Percentiles rank a stretch among this genome's conserved stretches.
These are phyloP conservation scores for Ophiostoma sp. DNA, from an alignment of 2,329 filamentous ascomycete genomes.

Conservation along the genomic window DNA sequence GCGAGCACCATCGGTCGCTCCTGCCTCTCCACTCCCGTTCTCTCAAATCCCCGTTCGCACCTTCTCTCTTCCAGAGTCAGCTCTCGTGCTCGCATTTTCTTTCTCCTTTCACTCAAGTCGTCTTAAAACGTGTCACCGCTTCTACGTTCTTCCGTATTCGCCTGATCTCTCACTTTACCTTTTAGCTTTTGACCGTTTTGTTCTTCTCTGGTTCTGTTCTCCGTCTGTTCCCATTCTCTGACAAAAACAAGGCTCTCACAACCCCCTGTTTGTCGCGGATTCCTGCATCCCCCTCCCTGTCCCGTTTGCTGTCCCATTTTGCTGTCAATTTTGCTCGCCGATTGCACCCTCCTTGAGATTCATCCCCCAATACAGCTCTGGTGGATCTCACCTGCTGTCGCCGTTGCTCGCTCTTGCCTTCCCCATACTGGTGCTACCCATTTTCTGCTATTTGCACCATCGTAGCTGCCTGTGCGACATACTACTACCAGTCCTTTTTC, in stretches of 20 bases:
- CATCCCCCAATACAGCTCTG: slow-evolving; percentile 10
- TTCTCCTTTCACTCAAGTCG: neutral
- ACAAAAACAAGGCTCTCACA: slow-evolving; percentile 12
- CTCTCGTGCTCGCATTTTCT: neutral
- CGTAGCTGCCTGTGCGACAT: neutral
- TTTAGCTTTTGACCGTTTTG: neutral
- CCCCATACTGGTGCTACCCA: neutral
- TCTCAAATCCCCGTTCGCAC: neutral
- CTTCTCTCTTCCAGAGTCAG: slow-evolving; percentile 2
- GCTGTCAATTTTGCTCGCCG: slow-evolving; percentile 1
- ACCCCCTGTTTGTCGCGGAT: slow-evolving; percentile 25
- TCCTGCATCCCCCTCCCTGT: slow-evolving; percentile 9
- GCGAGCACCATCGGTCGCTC: slow-evolving; percentile 6
- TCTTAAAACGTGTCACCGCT: neutral
- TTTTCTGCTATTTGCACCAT: slow-evolving; percentile 7
- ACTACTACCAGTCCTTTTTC: neutral
- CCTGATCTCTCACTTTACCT: neutral
- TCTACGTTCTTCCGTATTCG: slow-evolving; percentile 15
- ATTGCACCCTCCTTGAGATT: neutral
- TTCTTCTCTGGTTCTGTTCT: neutral
- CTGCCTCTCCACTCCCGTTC: neutral
- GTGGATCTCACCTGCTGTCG: slow-evolving; percentile 20
- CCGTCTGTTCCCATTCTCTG: slow-evolving; percentile 16
- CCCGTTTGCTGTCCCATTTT: neutral
- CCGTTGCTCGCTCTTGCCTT: slow-evolving; percentile 10